Base-by-base conservation (phyloP, 176 grass and related monocot genomes). In the Cenchrus fungigraminus region DNA sequence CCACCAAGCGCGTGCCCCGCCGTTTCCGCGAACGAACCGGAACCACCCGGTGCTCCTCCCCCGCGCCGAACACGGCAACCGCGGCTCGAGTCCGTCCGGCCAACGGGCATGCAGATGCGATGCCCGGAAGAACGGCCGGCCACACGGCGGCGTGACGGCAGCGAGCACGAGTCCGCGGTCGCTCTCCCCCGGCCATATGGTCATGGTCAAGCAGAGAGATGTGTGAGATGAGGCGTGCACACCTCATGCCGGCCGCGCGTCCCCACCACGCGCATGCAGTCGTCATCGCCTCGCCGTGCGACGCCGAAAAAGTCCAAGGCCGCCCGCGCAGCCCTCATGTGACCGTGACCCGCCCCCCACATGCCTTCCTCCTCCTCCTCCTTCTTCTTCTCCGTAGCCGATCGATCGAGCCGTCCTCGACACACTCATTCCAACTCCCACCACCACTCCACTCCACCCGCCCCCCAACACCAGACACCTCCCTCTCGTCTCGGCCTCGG, bases 251-350 rank as follows among this genome's bases (percentile, higher is more conserved):
- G 17, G 8, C 3, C 52, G 13, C 14, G 12, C 52, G 52, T 15
- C 28, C 40, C 40, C 59, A 49, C 76, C n/a, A 64, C 22, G 43
- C 76, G 58, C 45, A 9, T 1, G 45, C 45, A 46, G 29, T 11
- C 14, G 20, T 9, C 76, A 57, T 46, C 8, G 45, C 69, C n/a
- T 15, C 25, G 6, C 62, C 55, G 1, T 19, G 55, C 11, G 42
- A 2, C 0, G 16, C 44, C 45, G 1, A 53, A 17, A 80, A 84
- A 64, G 70, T 74, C 57, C 82, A 83, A 79, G 25, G 2, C 44
- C 29, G 12, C 28, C 59, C 37, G n/a, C 44, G 56, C 68, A 46
- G 31, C 79, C 78, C 34, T 82, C 80, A 60, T 71, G 80, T 60
- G 67, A 82, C 22, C 12, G 67, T 8, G 53, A 82, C 55, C 37